Percentiles rank a stretch among this genome's conserved stretches.
These are phyloP conservation scores for Stagonosporopsis vannaccii DNA, from an alignment of 2,329 filamentous ascomycete genomes.

Conservation along the genomic window DNA sequence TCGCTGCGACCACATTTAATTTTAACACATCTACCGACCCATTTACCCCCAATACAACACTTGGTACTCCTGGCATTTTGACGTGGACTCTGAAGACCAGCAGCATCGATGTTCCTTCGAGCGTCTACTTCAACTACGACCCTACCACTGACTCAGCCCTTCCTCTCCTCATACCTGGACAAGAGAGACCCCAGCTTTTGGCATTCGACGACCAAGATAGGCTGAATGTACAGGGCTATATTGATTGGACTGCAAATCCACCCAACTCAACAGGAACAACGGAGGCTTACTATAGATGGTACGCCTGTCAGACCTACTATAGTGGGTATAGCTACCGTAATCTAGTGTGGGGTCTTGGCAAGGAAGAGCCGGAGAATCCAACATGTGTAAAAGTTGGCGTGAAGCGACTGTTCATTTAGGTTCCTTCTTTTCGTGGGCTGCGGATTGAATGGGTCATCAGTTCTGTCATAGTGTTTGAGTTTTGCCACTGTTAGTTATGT, in stretches of 20 bases:
- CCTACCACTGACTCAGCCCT: conserved; percentile 53
- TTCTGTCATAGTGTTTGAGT: too few relatives aligned
- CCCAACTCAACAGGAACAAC: conserved; percentile 23
- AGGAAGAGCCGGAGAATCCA: conserved; percentile 53
- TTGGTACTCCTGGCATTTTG: conserved; percentile 48
- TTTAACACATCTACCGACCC: conserved; percentile 45
- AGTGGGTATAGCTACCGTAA: conserved; percentile 54
- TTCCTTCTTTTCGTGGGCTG: too few relatives aligned
- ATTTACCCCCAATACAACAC: conserved; percentile 18
- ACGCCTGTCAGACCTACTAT: conserved; percentile 54
- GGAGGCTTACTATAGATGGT: conserved; percentile 54
- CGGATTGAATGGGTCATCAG: too few relatives aligned
- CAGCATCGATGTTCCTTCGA: conserved; percentile 43
- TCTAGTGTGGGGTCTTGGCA: conserved; percentile 54
- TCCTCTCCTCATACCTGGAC: conserved; percentile 50
- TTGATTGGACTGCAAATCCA: conserved; percentile 51
- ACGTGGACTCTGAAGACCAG: conserved; percentile 51
- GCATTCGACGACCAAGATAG: conserved; percentile 51
- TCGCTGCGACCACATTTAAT: conserved; percentile 32
- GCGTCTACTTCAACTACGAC: conserved; percentile 48
- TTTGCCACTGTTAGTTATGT: too few relatives aligned
- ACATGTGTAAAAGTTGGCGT: conserved; percentile 55
- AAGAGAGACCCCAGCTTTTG: conserved; percentile 36
- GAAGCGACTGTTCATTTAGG: conserved; percentile 38
- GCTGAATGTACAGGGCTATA: conserved; percentile 51